phyloP scores from a whole-genome alignment of 2,329 filamentous ascomycete genomes.

The Cryphonectria radicalis region DNA sequence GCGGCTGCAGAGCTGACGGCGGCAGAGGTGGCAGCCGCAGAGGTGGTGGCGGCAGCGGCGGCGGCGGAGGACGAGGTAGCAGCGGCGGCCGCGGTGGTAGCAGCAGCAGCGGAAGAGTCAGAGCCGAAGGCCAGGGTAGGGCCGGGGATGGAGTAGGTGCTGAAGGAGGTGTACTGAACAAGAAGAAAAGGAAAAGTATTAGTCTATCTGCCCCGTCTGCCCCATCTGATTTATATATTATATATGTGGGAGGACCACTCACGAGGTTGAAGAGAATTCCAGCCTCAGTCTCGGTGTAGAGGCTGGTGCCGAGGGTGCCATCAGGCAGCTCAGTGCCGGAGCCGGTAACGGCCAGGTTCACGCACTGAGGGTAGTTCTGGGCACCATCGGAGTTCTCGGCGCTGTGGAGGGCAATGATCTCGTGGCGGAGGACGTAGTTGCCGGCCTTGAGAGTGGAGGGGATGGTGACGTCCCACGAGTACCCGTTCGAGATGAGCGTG shows the following conservation, averaged over 20 bases:
- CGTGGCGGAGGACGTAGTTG: conserved; percentile 53
- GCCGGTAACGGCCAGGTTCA: conserved; percentile 50
- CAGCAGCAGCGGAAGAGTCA: background rate
- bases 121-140: conserved; percentile 31
- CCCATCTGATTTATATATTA: background rate
- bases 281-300: conserved; percentile 33
- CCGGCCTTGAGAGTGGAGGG: conserved; percentile 41
- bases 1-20: conserved; percentile 28
- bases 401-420: conserved; percentile 53
- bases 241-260: background rate
- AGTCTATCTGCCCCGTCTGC: background rate
- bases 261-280: conserved; percentile 37
- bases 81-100: background rate
- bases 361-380: conserved; percentile 53
- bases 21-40: conserved; percentile 18
- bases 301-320: conserved; percentile 35
- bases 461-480: conserved; percentile 48
- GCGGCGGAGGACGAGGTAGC: background rate
- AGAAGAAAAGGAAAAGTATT: background rate
- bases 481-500: conserved; percentile 52
- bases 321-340: conserved; percentile 37
- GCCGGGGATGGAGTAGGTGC: conserved; percentile 36
- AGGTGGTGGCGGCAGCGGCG: background rate
- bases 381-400: conserved; percentile 46
- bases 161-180: conserved; percentile 30